Percentiles rank a stretch among this genome's conserved stretches.
These are phyloP conservation scores for Lichtheimia corymbifera DNA, from an alignment of 371 early-diverging fungal genomes.

Conservation along the genomic window DNA sequence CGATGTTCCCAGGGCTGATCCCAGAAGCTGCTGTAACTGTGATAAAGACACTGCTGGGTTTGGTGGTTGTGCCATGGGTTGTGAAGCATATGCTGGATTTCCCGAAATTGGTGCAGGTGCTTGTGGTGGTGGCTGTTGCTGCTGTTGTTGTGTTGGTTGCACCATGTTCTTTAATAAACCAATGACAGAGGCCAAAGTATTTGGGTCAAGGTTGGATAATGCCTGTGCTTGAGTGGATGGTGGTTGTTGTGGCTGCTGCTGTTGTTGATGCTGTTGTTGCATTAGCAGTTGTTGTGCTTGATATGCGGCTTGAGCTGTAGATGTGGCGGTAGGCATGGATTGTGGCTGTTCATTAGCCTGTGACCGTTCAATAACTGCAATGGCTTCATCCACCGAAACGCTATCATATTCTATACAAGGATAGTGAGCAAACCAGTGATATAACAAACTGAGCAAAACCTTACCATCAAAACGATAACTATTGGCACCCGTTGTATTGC, in stretches of 20 bases:
- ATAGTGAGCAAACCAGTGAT: neutral
- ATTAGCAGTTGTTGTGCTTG: too few relatives aligned
- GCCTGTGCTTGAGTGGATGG: neutral
- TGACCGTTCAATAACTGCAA: slow-evolving; percentile 24
- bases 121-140: neutral
- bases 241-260: neutral
- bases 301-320: neutral
- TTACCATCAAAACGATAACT: slow-evolving; percentile 40
- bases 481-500: slow-evolving; percentile 5
- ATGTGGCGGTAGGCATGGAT: neutral
- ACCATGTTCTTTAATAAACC: slow-evolving; percentile 11
- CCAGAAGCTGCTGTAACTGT: too few relatives aligned
- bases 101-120: too few relatives aligned
- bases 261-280: slow-evolving; percentile 2
- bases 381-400: slow-evolving; percentile 35
- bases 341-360: neutral
- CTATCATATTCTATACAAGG: slow-evolving; percentile 30
- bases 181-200: slow-evolving; percentile 9
- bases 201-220: slow-evolving; percentile 4
- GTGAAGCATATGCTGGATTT: too few relatives aligned
- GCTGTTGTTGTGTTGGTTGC: slow-evolving; percentile 5
- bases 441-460: neutral
- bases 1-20: too few relatives aligned
- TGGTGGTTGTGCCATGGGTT: too few relatives aligned
- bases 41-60: too few relatives aligned